A percentile compares a stretch with the other conserved stretches of the same genome.
These are phyloP conservation scores for Metarhizium rileyi DNA, from an alignment of 2,329 filamentous ascomycete genomes.

Conservation along the genomic window DNA sequence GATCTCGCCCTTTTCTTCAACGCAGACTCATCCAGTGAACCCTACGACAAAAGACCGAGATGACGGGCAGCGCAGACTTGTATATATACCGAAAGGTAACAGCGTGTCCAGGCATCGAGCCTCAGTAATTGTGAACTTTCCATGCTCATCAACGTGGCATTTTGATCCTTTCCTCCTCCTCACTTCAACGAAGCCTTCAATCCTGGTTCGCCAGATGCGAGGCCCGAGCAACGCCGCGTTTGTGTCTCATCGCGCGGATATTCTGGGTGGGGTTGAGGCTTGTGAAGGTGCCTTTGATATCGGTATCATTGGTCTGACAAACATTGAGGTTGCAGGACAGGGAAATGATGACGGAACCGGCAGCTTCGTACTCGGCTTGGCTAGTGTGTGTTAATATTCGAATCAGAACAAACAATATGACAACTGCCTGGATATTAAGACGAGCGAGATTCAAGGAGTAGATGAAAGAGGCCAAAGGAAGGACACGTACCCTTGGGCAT, in stretches of 20 bases:
- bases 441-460: background rate
- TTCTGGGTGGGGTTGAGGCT: slow-evolving; percentile 1
- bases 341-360: slow-evolving; percentile 17
- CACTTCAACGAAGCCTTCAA: background rate
- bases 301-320: background rate
- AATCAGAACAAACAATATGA: background rate
- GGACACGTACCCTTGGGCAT: slow-evolving; percentile 24
- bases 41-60: too few relatives aligned
- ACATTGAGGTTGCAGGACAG: slow-evolving; percentile 6
- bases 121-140: background rate
- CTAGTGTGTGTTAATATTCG: background rate
- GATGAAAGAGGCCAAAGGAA: background rate
- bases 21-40: too few relatives aligned
- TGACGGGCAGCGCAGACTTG: background rate
- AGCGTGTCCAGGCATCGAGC: background rate
- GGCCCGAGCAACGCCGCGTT: slow-evolving; percentile 6
- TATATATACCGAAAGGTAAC: background rate
- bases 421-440: background rate
- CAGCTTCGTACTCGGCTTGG: slow-evolving; percentile 17
- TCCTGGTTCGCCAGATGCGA: background rate
- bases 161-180: background rate
- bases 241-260: background rate
- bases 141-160: background rate
- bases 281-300: slow-evolving; percentile 2
- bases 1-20: background rate